Conservation (phyloP, 208 protist genomes). For the Acanthamoeba triangularis region DNA sequence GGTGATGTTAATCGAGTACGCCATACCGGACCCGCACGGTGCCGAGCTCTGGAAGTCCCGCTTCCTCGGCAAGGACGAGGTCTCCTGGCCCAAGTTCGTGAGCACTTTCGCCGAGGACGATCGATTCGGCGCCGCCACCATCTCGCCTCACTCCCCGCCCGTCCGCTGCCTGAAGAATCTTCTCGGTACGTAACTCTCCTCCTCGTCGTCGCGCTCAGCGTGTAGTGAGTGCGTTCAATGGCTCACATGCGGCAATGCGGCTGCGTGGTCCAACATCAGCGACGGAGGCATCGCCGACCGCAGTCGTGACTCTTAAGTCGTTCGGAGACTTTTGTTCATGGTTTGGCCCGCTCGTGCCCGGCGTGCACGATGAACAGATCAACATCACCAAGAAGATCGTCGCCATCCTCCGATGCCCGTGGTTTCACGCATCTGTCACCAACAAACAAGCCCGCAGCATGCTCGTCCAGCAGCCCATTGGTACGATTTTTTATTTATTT, state of each 20-base stretch:
- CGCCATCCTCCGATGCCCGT: slow-evolving; percentile 64
- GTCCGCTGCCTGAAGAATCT: slow-evolving; percentile 58
- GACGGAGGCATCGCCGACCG: slow-evolving; percentile 57
- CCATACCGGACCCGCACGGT: slow-evolving; percentile 52
- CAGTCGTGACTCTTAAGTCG: slow-evolving; percentile 56
- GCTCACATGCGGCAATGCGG: background rate
- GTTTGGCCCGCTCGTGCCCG: slow-evolving; percentile 63
- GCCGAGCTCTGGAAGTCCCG: slow-evolving; percentile 57
- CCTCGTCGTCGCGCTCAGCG: background rate
- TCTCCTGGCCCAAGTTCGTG: slow-evolving; percentile 65
- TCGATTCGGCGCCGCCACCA: slow-evolving; percentile 45
- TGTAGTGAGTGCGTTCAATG: background rate
- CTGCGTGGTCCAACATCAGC: background rate
- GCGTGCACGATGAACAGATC: slow-evolving; percentile 11
- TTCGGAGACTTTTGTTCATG: slow-evolving; percentile 66
- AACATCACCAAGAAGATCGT: slow-evolving; percentile 76
- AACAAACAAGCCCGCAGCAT: slow-evolving; percentile 72
- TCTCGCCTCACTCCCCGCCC: slow-evolving; percentile 52
- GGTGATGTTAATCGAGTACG: slow-evolving; percentile 55
- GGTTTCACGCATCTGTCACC: slow-evolving; percentile 60
- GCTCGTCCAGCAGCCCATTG: slow-evolving; percentile 46
- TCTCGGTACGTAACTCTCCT: background rate
- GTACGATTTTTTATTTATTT: too few relatives aligned
- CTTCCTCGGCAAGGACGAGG: slow-evolving; percentile 65
- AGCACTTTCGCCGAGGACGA: slow-evolving; percentile 63